Conservation (phyloP, 2,329 filamentous ascomycete species). For the Scorias spongiosa region DNA sequence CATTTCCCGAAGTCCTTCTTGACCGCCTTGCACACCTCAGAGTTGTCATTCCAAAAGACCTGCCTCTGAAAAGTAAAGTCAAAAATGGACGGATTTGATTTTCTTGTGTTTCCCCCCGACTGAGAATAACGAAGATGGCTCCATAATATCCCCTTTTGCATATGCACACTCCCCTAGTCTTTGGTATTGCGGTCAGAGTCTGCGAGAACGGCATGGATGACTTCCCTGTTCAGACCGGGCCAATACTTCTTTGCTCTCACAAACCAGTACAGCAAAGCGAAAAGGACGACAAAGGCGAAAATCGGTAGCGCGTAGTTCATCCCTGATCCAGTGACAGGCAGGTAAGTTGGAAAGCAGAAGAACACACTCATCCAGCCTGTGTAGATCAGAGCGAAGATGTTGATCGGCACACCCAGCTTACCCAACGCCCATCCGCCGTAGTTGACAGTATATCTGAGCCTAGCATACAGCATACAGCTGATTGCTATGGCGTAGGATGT, state of each 20-base stretch:
- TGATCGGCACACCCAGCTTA: slow-evolving; percentile 9
- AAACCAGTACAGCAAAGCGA: slow-evolving; percentile 8
- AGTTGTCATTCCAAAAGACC: neutral
- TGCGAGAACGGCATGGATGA: slow-evolving; percentile 8
- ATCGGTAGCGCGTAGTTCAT: slow-evolving; percentile 14
- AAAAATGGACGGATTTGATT: neutral
- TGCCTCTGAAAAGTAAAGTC: no score
- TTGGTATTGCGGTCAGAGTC: slow-evolving; percentile 2
- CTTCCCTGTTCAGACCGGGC: slow-evolving; percentile 9
- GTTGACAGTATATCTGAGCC: slow-evolving; percentile 1
- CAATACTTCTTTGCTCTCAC: slow-evolving; percentile 8
- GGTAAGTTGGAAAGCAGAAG: slow-evolving; percentile 10
- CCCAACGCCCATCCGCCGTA: slow-evolving; percentile 10
- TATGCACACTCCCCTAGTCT: neutral
- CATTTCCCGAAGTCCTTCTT: neutral
- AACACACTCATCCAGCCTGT: slow-evolving; percentile 11
- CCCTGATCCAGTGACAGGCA: slow-evolving; percentile 10
- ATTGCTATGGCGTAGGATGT: slow-evolving; percentile 14
- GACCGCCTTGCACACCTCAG: neutral
- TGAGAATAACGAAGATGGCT: neutral
- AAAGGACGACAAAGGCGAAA: slow-evolving; percentile 8
- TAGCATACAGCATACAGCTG: slow-evolving; percentile 8
- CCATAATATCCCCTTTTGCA: neutral
- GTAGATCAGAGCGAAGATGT: slow-evolving; percentile 11
- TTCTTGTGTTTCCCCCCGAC: neutral